Evolutionary conservation across 495 filamentous ascomycete genomes (phyloP).

Genomic region (Polyplosphaeria fusca): DNA sequence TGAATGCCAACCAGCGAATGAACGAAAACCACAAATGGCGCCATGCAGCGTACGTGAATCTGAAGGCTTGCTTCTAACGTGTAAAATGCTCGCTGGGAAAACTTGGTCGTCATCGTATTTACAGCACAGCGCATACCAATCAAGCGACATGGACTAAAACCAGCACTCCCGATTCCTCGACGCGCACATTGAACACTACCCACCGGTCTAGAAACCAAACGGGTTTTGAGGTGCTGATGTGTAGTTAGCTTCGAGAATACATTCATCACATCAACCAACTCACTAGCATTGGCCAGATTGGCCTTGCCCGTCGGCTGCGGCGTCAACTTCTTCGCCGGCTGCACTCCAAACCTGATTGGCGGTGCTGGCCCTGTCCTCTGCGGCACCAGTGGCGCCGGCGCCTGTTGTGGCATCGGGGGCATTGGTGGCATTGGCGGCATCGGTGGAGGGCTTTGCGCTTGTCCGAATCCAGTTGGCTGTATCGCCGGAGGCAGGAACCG

Average conservation of each 20-base stretch:
- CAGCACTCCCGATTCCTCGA: too few relatives aligned
- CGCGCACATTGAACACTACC: too few relatives aligned
- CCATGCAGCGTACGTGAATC: too few relatives aligned
- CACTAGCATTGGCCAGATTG: conserved; percentile 92
- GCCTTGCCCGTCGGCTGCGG: conserved; percentile 92
- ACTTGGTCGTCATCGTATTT: too few relatives aligned
- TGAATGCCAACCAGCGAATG: too few relatives aligned
- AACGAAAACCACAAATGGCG: too few relatives aligned
- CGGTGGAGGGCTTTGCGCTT: conserved; percentile 20
- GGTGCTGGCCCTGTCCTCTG: conserved; percentile 95
- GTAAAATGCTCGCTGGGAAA: too few relatives aligned
- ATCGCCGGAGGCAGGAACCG: conserved; percentile 44
- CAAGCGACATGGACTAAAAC: too few relatives aligned
- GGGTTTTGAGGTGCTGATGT: conserved; percentile 79
- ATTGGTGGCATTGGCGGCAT: conserved; percentile 40
- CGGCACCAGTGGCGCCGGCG: conserved; percentile 60
- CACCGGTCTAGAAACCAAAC: conserved; percentile 79
- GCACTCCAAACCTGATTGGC: conserved; percentile 82
- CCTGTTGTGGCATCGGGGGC: conserved; percentile 49
- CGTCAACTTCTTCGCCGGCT: conserved; percentile 68
- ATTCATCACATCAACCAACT: conserved; percentile 46
- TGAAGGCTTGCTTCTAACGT: too few relatives aligned
- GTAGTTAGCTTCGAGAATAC: conserved; percentile 10
- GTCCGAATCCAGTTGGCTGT: conserved; percentile 55
- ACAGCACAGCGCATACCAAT: too few relatives aligned